phyloP scores from a whole-genome alignment of 306 rosid species.

The Calophaca sinica region DNA sequence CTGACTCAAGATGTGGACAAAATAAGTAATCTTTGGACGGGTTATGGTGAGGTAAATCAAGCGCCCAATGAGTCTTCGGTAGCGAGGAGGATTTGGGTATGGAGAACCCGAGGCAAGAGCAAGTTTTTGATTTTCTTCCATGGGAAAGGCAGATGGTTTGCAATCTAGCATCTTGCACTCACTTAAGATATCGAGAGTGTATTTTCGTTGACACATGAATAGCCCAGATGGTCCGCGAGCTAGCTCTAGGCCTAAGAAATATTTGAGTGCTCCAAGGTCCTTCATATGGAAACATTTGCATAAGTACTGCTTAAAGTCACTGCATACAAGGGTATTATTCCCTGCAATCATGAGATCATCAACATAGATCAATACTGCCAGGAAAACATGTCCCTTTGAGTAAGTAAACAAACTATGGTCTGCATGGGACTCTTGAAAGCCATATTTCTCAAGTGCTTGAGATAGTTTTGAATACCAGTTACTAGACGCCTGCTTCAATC shows the following conservation, averaged over 20 bases:
- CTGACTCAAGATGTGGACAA: neutral
- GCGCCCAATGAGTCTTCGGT: neutral
- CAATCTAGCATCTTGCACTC: neutral
- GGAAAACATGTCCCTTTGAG: neutral
- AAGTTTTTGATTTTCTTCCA: neutral
- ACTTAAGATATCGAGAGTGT: neutral
- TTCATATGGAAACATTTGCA: neutral
- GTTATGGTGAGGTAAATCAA: neutral
- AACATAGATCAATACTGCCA: neutral
- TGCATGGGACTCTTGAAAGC: too few relatives aligned
- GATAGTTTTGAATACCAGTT: too few relatives aligned
- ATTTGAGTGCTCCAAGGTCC: too few relatives aligned
- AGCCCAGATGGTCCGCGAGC: too few relatives aligned
- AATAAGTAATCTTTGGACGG: neutral
- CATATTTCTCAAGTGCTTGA: too few relatives aligned
- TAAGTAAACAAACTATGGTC: too few relatives aligned
- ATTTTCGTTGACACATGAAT: too few relatives aligned
- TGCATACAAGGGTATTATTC: neutral
- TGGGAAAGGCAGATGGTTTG: neutral
- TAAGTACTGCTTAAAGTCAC: neutral
- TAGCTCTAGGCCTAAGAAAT: too few relatives aligned
- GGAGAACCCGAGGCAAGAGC: neutral
- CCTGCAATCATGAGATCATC: neutral
- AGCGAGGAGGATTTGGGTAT: neutral
- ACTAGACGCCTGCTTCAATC: too few relatives aligned